phyloP scores from a whole-genome alignment of 139 green algal species.

The Auxenochlorella protothecoides region DNA sequence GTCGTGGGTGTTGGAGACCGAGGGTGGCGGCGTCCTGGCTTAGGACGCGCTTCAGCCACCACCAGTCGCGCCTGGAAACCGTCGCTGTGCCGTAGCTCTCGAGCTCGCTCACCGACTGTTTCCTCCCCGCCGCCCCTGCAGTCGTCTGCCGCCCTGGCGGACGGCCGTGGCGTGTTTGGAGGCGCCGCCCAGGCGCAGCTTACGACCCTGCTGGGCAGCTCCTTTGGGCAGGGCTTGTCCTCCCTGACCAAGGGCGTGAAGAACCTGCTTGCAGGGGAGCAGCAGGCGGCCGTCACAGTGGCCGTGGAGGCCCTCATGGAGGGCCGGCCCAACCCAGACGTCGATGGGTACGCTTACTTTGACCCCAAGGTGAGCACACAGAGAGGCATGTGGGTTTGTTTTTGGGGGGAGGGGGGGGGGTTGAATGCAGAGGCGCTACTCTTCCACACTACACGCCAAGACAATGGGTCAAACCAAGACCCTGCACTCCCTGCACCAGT shows the following conservation, averaged over 20 bases:
- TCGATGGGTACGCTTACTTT: slow-evolving; percentile 69
- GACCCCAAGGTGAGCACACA: slow-evolving; percentile 65
- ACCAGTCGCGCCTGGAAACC: too few species aligned
- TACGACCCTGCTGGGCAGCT: slow-evolving; percentile 87
- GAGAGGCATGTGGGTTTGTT: too few species aligned
- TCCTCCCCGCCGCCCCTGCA: not conserved
- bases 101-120: too few species aligned
- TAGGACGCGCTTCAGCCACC: too few species aligned
- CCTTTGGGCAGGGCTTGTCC: slow-evolving; percentile 76
- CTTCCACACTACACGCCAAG: too few species aligned
- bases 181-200: slow-evolving; percentile 51
- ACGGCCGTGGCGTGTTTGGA: slow-evolving; percentile 4
- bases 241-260: slow-evolving; percentile 86
- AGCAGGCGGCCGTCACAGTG: slow-evolving; percentile 63
- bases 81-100: too few species aligned
- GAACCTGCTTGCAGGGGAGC: slow-evolving; percentile 72
- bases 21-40: too few species aligned
- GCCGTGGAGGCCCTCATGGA: slow-evolving; percentile 89
- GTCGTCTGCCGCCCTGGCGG: slow-evolving; percentile 1
- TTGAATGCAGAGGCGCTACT: too few species aligned
- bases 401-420: too few species aligned
- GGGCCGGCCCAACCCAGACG: slow-evolving; percentile 44
- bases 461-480: too few species aligned
- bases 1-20: too few species aligned
- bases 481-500: too few species aligned